Base-by-base conservation (phyloP, 352 stramenopile species). In the Pythium biforme region DNA sequence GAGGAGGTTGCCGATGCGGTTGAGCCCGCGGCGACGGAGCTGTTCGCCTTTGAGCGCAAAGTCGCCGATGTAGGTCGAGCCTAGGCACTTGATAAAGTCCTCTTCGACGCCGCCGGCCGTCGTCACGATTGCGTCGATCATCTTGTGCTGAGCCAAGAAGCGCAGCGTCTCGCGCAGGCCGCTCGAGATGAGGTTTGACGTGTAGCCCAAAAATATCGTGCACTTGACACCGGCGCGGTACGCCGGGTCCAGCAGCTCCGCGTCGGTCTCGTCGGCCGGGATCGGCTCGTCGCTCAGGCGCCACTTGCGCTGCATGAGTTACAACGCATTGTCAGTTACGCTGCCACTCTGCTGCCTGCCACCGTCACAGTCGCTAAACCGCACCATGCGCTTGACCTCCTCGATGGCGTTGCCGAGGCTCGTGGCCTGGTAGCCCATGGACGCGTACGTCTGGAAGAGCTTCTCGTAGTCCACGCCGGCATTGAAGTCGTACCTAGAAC, bases 1-100 rank as follows among this genome's bases (percentile, higher is more conserved):
- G n/a, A 99, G 76, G 37, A 99, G 77, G 81, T 99, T 99, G 40
- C 97, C 98, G 71, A 99, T 99, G 64, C 97, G 90, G 78, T 99
- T 99, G 64, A 99, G 96, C 47, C 97, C 98, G 55, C 98, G 97
- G 64, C 89, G 88, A 19, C 97, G 87, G 56, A 99, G 76, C 25
- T 94, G 86, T 41, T 86, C 86, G 39, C 95, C 95, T 57, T 96
- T 90, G n/a, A 99, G 79, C 26, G 86, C 80, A 68, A 99, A 99
- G 64, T 99, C 97, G 19, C 98, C 98, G 50, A 99, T 90, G 77
- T 97, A 99, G 14, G 97, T 99, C 15, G 92, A 94, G 43, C 95
- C 91, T 53, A 99, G 92, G 70, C 97, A 99, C 83, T 99, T 99
- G 71, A 99, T 99, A 37, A 99, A 97, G 77, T 99, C 98, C 74